These are phyloP conservation scores for Pseudocercospora fuligena DNA, from an alignment of 2,329 filamentous ascomycete species.

Conservation along the genomic window DNA sequence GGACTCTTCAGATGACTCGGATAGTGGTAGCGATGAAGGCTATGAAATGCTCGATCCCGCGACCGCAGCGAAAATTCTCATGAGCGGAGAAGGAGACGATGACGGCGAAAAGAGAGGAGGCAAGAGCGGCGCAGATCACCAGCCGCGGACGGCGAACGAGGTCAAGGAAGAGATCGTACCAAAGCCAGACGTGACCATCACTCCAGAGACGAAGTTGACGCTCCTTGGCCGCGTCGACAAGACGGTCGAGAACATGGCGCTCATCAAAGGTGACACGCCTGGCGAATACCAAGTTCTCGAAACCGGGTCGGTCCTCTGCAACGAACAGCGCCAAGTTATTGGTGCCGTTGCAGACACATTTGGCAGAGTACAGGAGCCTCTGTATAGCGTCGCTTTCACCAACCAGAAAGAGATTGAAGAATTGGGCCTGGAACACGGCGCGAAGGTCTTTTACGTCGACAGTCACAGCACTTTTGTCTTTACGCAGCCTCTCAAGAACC, in stretches of 20 bases:
- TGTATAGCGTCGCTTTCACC: constrained; percentile 81
- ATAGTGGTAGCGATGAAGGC: constrained; percentile 57
- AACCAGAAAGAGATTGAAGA: constrained; percentile 70
- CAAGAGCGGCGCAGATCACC: constrained; percentile 46
- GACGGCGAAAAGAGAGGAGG: constrained; percentile 69
- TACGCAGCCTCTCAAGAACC: constrained; percentile 75
- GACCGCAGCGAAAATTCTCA: constrained; percentile 81
- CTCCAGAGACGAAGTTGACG: constrained; percentile 74
- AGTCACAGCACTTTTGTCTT: constrained; percentile 83
- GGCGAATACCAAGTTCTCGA: constrained; percentile 88
- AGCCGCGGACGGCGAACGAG: constrained; percentile 83
- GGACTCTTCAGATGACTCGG: constrained; percentile 56
- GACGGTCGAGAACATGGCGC: constrained; percentile 75
- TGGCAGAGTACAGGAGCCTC: constrained; percentile 81
- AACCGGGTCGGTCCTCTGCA: constrained; percentile 80
- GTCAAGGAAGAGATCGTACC: constrained; percentile 51
- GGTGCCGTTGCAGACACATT: constrained; percentile 83
- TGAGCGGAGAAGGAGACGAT: constrained; percentile 79
- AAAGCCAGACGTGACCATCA: constrained; percentile 80
- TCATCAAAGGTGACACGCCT: constrained; percentile 77
- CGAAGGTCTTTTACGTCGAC: constrained; percentile 78
- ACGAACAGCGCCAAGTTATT: constrained; percentile 73
- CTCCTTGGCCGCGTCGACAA: constrained; percentile 76
- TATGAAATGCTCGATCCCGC: constrained; percentile 79
- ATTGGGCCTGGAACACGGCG: constrained; percentile 69